Evolutionary conservation across 306 rosid genomes (phyloP).

Genomic region (Argentina anserina): DNA sequence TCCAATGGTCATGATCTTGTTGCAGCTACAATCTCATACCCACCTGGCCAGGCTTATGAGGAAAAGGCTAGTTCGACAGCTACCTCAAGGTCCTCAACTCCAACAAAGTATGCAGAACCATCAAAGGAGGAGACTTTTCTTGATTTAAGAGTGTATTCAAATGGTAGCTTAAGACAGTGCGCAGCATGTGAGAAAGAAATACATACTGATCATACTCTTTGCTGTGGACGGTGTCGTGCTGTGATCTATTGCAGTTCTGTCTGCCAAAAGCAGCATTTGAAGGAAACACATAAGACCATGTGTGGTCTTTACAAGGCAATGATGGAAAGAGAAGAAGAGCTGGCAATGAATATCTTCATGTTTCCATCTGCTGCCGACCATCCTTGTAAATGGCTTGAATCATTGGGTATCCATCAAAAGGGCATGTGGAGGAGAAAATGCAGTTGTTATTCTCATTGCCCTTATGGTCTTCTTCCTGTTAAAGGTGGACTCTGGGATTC

Average conservation of each 20-base stretch:
- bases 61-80: conserved; percentile 34
- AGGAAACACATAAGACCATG: conserved; percentile 42
- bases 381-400: conserved; percentile 66
- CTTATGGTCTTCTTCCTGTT: conserved; percentile 57
- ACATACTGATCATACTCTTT: conserved; percentile 31
- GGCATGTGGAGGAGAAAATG: conserved; percentile 73
- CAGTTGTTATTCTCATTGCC: conserved; percentile 53
- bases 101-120: conserved; percentile 39
- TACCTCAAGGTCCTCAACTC: conserved; percentile 33
- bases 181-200: conserved; percentile 38
- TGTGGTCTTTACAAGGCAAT: conserved; percentile 58
- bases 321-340: conserved; percentile 73
- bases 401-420: conserved; percentile 51
- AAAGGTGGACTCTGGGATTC: conserved; percentile 52
- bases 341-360: conserved; percentile 50
- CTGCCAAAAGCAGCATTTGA: conserved; percentile 66
- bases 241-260: conserved; percentile 48
- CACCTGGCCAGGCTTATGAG: conserved; percentile 45
- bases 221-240: conserved; percentile 45
- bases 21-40: conserved; percentile 45
- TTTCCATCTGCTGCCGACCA: conserved; percentile 55
- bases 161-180: conserved; percentile 34
- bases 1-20: conserved; percentile 38
- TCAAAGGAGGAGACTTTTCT: conserved; percentile 27
- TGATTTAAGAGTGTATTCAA: conserved; percentile 24